These are phyloP conservation scores for Diphasiastrum complanatum DNA, from an alignment of 83 land plant genomes.

Conservation along the genomic window DNA sequence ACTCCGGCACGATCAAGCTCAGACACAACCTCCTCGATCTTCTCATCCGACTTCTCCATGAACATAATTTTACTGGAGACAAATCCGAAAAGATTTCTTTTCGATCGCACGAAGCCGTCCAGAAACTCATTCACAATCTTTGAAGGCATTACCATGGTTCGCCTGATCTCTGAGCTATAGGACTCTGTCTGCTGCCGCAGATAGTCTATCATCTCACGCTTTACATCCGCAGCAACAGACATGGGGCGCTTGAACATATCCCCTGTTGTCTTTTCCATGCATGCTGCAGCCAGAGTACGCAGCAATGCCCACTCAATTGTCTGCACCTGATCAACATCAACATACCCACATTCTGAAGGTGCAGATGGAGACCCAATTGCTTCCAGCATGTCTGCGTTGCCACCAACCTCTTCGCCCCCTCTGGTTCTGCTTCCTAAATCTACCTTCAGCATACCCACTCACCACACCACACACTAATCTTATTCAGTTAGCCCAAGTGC, in stretches of 20 bases:
- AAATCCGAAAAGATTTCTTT: slow-evolving; percentile 17
- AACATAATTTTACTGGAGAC: slow-evolving; percentile 23
- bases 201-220: slow-evolving; percentile 17
- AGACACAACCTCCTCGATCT: slow-evolving; percentile 17
- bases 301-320: slow-evolving; percentile 2
- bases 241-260: slow-evolving; percentile 22
- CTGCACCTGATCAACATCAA: slow-evolving; percentile 22
- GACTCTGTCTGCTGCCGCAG: slow-evolving; percentile 8
- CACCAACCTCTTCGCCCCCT: slow-evolving; percentile 20
- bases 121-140: slow-evolving; percentile 13
- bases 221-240: slow-evolving; percentile 12
- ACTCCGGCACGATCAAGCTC: slow-evolving; percentile 21
- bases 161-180: slow-evolving; percentile 2
- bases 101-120: slow-evolving; percentile 19
- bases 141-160: slow-evolving; percentile 7
- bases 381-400: slow-evolving; percentile 21
- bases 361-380: slow-evolving; percentile 9
- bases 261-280: slow-evolving; percentile 26
- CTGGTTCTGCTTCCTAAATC: neutral
- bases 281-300: slow-evolving; percentile 19
- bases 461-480: too few species aligned
- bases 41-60: slow-evolving; percentile 22
- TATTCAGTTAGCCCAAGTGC: too few species aligned
- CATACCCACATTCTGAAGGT: slow-evolving; percentile 20
- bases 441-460: too few species aligned